phyloP scores from a whole-genome alignment of 139 green algal genomes.

The Klebsormidium nitens region DNA sequence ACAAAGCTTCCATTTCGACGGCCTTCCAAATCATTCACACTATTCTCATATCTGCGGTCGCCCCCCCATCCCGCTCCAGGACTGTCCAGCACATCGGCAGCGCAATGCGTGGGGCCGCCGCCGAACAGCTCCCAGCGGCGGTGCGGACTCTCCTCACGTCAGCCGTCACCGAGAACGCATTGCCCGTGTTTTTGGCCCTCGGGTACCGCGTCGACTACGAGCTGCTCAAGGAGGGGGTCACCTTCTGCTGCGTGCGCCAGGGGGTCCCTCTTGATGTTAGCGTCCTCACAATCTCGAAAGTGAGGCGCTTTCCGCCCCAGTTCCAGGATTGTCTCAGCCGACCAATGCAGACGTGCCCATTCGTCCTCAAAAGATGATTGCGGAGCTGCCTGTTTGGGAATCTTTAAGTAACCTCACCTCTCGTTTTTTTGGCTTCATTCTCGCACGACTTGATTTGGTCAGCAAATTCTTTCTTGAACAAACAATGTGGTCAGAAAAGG shows the following conservation, averaged over 20 bases:
- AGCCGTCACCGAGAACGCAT: conserved; percentile 11
- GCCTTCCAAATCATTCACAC: neutral
- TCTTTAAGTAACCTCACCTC: too few relatives aligned
- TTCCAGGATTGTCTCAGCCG: too few relatives aligned
- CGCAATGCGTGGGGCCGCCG: conserved; percentile 14
- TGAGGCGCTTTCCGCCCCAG: too few relatives aligned
- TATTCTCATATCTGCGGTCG: neutral
- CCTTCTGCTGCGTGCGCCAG: conserved; percentile 5
- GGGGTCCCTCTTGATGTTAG: neutral
- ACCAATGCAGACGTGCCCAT: too few relatives aligned
- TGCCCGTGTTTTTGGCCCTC: conserved; percentile 19
- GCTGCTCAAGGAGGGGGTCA: conserved; percentile 3
- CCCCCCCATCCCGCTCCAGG: conserved; percentile 1
- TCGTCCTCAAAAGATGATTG: too few relatives aligned
- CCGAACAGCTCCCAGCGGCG: conserved; percentile 9
- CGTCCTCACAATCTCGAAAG: too few relatives aligned
- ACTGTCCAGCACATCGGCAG: conserved; percentile 15
- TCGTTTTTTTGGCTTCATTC: too few relatives aligned
- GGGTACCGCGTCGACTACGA: conserved; percentile 24
- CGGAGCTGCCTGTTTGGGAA: too few relatives aligned
- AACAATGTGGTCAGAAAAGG: too few relatives aligned
- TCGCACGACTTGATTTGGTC: too few relatives aligned
- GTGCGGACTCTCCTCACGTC: conserved; percentile 6
- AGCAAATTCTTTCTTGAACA: too few relatives aligned
- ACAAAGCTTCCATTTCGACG: neutral